Conservation (phyloP, 345 rosid genomes). For the Eucalyptus polybractea region DNA sequence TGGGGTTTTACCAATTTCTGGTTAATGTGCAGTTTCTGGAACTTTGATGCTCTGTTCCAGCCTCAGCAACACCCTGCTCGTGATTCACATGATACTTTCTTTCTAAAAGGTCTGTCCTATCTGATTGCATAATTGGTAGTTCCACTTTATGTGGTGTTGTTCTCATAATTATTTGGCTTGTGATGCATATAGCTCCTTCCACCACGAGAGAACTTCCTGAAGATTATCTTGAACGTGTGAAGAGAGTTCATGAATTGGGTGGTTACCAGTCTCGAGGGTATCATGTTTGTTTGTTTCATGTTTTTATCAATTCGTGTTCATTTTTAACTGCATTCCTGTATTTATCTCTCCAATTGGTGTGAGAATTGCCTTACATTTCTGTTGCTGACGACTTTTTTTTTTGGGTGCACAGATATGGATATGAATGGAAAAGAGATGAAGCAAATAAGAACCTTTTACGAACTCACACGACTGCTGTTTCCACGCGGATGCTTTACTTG, state of each 20-base stretch:
- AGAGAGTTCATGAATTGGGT: conserved; percentile 68
- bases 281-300: not conserved
- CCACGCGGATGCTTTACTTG: conserved; percentile 80
- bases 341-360: not conserved
- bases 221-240: conserved; percentile 82
- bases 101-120: conserved; percentile 42
- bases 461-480: conserved; percentile 93
- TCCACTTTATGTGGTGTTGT: not conserved
- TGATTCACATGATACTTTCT: conserved; percentile 95
- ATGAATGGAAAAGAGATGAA: conserved; percentile 96
- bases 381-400: not conserved
- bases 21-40: conserved; percentile 75
- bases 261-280: conserved; percentile 96
- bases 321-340: not conserved
- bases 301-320: not conserved
- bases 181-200: conserved; percentile 48
- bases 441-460: conserved; percentile 90
- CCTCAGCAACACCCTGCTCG: conserved; percentile 99
- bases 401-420: conserved; percentile 40
- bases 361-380: not conserved
- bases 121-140: not conserved
- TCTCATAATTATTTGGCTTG: not conserved
- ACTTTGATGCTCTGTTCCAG: conserved; percentile 92
- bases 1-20: not conserved
- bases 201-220: conserved; percentile 68